Base-by-base conservation (phyloP, 441 rosid species). In the Syzygium syzygioides region DNA sequence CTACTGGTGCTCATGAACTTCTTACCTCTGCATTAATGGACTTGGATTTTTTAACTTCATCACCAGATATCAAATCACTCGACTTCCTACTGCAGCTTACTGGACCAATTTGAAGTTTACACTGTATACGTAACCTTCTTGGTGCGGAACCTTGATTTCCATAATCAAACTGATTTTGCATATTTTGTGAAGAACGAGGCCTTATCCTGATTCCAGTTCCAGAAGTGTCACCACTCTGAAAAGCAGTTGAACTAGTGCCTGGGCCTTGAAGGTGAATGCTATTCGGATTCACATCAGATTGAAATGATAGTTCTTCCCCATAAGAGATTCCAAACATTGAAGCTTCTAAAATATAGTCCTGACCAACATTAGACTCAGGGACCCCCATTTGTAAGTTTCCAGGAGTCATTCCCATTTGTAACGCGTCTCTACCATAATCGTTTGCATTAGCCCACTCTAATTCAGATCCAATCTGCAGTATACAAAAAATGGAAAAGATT, bases 81-180 rank as follows among this genome's bases (percentile, higher is more conserved):
- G 89, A 48, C 15, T 89, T 89, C 64, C 57, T 86, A 50, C 55
- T 83, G 85, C 90, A 88, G 9, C 18, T 41, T 85, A 50, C n/a
- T 7, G 92, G 84, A 50, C 88, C 88, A 19, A 89, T 90, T 90
- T 93, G 92, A 80, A 91, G 87, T 64, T 89, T 92, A 91, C 90
- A 15, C 92, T 94, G 96, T 60, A 96, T 92, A 62, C 89, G 95
- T 41, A 95, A 1, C 92, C 99, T 95, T 93, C 98, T 95, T 18
- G 92, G 57, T 3, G 98, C 99, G 54, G 66, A 76, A 9, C 99
- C 98, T 87, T 97, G 99, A 9, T 17, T 19, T 86, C 23, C 48
- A 57, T 80, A 53, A 87, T 87, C 87, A 66, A 57, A 84, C 62
- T 14, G 26, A 37, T 48, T 54, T 30, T 85, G 90, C 79, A 55